phyloP scores from a whole-genome alignment of 371 early-diverging fungal species.

The Cokeromyces recurvatus region DNA sequence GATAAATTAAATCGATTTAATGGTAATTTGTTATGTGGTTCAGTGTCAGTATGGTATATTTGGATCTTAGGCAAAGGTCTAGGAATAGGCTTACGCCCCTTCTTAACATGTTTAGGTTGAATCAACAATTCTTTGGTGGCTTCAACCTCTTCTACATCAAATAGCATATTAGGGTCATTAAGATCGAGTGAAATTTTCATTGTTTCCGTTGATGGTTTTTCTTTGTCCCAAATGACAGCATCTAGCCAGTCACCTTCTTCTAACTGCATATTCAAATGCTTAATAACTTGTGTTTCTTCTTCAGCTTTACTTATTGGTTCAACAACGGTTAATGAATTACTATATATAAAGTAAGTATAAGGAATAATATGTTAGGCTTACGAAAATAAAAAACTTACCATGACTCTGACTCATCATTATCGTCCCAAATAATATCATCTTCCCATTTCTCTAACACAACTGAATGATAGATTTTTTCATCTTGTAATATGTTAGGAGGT shows the following conservation, averaged over 20 bases:
- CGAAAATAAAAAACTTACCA: no score
- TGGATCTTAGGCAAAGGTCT: slow-evolving; percentile 41
- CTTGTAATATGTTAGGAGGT: slow-evolving; percentile 6
- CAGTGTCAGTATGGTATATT: slow-evolving; percentile 44
- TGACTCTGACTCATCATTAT: slow-evolving; percentile 24
- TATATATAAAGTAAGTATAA: no score
- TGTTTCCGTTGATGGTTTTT: slow-evolving; percentile 48
- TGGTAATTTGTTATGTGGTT: slow-evolving; percentile 49
- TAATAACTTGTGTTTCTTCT: slow-evolving; percentile 11
- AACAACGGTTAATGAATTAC: no score
- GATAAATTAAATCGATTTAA: slow-evolving; percentile 92
- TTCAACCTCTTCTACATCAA: slow-evolving; percentile 60
- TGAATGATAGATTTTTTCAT: slow-evolving; percentile 46
- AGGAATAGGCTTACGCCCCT: slow-evolving; percentile 38
- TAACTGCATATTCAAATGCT: slow-evolving; percentile 50
- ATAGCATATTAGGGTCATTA: slow-evolving; percentile 73
- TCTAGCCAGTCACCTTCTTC: slow-evolving; percentile 65
- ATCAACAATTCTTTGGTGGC: slow-evolving; percentile 40
- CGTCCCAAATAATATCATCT: slow-evolving; percentile 78
- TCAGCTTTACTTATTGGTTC: no score
- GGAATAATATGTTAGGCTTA: no score
- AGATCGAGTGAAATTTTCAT: slow-evolving; percentile 67
- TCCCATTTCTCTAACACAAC: slow-evolving; percentile 83
- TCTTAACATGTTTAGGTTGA: slow-evolving; percentile 39
- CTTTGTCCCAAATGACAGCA: slow-evolving; percentile 76